Evolutionary conservation across 192 early-diverging fungal genomes (phyloP).

Genomic region (Backusella westeae): DNA sequence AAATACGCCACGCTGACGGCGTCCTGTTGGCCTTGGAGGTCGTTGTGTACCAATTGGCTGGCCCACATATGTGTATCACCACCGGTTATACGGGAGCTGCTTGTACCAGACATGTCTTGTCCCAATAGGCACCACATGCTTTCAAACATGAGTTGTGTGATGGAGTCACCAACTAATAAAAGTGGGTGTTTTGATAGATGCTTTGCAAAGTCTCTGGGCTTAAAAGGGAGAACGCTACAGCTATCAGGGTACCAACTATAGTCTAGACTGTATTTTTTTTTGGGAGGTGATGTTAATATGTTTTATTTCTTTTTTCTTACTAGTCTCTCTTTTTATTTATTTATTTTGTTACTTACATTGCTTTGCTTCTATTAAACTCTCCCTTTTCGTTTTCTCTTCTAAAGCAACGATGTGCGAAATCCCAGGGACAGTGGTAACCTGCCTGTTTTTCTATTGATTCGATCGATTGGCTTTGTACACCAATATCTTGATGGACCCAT

Average conservation of each 20-base stretch:
- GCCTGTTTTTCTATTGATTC: slow-evolving; percentile 6
- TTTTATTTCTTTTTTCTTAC: not conserved
- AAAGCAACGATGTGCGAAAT: slow-evolving; percentile 30
- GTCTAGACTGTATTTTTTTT: slow-evolving; percentile 14
- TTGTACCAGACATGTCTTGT: slow-evolving; percentile 5
- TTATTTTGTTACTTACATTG: slow-evolving; percentile 22
- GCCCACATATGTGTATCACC: slow-evolving; percentile 16
- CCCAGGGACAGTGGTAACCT: slow-evolving; percentile 16
- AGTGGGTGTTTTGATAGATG: slow-evolving; percentile 33
- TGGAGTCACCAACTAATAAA: slow-evolving; percentile 37
- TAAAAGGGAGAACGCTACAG: slow-evolving; percentile 21
- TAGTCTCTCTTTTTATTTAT: not conserved
- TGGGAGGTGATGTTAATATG: not conserved
- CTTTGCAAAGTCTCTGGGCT: slow-evolving; percentile 14
- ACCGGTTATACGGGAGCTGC: slow-evolving; percentile 13
- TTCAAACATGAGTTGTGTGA: slow-evolving; percentile 33
- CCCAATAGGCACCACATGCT: slow-evolving; percentile 32
- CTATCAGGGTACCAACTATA: slow-evolving; percentile 27
- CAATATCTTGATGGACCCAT: slow-evolving; percentile 20
- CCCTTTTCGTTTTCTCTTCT: not conserved
- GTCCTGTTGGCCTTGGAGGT: not conserved
- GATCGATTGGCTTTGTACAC: not conserved
- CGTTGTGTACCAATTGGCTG: slow-evolving; percentile 12
- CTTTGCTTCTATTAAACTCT: slow-evolving; percentile 26
- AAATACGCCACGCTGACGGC: slow-evolving; percentile 15